phyloP scores from a whole-genome alignment of 352 stramenopile species.

The Globisporangium cederbergense region DNA sequence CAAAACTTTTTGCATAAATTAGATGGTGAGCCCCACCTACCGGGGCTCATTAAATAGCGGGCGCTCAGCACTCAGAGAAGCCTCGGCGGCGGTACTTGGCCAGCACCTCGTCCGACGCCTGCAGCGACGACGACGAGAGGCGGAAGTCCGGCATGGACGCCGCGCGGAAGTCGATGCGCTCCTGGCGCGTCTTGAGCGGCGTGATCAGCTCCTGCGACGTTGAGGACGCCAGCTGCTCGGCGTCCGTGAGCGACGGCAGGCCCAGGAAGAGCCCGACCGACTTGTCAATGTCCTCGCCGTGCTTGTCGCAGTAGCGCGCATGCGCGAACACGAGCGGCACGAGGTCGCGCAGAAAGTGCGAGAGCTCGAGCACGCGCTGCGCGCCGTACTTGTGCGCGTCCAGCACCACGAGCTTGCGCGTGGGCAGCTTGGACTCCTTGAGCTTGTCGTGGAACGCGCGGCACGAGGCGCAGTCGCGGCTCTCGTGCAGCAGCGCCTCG shows the following conservation, averaged over 20 bases:
- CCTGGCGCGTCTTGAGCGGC: slow-evolving; percentile 54
- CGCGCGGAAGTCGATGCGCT: slow-evolving; percentile 65
- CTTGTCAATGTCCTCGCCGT: slow-evolving; percentile 62
- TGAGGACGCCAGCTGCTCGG: slow-evolving; percentile 33
- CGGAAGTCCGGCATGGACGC: slow-evolving; percentile 68
- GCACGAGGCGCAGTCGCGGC: slow-evolving; percentile 46
- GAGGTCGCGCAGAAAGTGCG: slow-evolving; percentile 58
- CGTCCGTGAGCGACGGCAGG: slow-evolving; percentile 37
- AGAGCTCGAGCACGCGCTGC: slow-evolving; percentile 55
- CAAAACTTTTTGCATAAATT: too few relatives aligned
- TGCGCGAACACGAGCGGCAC: slow-evolving; percentile 37
- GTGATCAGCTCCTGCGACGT: slow-evolving; percentile 30
- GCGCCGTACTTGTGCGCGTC: slow-evolving; percentile 57
- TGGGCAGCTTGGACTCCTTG: slow-evolving; percentile 44
- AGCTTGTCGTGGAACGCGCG: slow-evolving; percentile 47
- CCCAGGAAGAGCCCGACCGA: slow-evolving; percentile 61
- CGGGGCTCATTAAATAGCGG: too few relatives aligned
- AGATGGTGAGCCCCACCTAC: too few relatives aligned
- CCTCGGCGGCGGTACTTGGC: slow-evolving; percentile 27
- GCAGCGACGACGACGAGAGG: slow-evolving; percentile 36
- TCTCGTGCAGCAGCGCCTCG: slow-evolving; percentile 55
- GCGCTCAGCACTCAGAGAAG: slow-evolving; percentile 26
- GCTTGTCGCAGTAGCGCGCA: slow-evolving; percentile 35
- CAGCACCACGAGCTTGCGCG: slow-evolving; percentile 49
- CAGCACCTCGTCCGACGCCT: slow-evolving; percentile 23